These are phyloP conservation scores for Dictyostelium firmibasis DNA, from an alignment of 78 protist genomes.

Conservation along the genomic window DNA sequence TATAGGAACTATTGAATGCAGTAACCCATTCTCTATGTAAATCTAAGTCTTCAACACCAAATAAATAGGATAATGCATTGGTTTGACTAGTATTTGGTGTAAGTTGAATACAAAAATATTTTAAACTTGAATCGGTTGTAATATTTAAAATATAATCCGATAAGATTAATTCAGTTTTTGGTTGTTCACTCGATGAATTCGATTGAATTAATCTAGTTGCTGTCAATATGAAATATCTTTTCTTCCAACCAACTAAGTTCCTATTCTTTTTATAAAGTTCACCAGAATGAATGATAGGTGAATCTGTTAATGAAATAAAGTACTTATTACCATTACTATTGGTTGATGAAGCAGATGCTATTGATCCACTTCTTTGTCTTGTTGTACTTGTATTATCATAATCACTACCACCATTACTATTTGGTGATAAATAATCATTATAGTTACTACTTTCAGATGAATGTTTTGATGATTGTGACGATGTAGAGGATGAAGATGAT, in stretches of 20 bases:
- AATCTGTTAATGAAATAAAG: background rate
- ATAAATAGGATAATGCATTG: background rate
- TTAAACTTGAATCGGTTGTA: background rate
- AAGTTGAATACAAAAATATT: conserved; percentile 36
- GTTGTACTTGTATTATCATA: background rate
- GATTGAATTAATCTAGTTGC: conserved; percentile 12
- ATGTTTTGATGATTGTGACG: background rate
- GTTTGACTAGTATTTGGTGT: background rate
- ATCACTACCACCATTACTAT: background rate
- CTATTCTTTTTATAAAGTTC: conserved; percentile 71
- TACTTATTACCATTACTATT: background rate
- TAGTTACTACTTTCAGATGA: background rate
- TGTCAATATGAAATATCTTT: conserved; percentile 44
- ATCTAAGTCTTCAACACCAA: conserved; percentile 25
- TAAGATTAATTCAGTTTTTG: background rate
- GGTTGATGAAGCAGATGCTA: background rate
- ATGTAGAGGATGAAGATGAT: background rate
- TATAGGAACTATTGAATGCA: background rate
- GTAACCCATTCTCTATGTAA: conserved; percentile 25
- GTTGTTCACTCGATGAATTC: background rate
- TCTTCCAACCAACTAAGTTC: conserved; percentile 36
- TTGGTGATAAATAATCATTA: background rate
- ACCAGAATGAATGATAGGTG: conserved; percentile 47
- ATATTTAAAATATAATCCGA: conserved; percentile 21
- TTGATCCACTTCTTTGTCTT: background rate